Evolutionary conservation across 2,329 filamentous ascomycete genomes (phyloP).

Genomic region (Xylaria arbuscula): DNA sequence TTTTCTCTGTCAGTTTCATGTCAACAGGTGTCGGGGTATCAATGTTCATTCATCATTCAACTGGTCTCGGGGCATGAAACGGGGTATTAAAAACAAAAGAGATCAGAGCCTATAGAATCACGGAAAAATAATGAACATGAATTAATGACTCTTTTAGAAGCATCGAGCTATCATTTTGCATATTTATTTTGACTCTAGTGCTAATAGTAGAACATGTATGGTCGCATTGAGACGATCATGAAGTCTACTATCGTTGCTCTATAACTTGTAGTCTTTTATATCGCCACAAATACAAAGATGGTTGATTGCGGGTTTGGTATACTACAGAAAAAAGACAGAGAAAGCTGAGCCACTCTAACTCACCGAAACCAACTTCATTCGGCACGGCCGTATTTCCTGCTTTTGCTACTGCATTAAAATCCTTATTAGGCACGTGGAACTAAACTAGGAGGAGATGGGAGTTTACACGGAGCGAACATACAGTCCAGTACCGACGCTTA

Average conservation of each 20-base stretch:
- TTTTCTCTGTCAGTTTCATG: constrained; percentile 26
- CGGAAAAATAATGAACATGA: constrained; percentile 49
- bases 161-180: not conserved
- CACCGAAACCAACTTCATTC: too few species aligned
- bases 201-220: not conserved
- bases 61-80: constrained; percentile 37
- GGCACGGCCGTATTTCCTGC: too few species aligned
- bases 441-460: too few species aligned
- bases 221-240: not conserved
- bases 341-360: too few species aligned
- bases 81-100: constrained; percentile 41
- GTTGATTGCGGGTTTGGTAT: too few species aligned
- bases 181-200: not conserved
- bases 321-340: too few species aligned
- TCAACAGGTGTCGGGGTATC: constrained; percentile 35
- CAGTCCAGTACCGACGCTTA: too few species aligned
- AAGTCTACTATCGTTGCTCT: not conserved
- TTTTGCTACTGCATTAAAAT: too few species aligned
- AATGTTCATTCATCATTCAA: constrained; percentile 36
- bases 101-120: constrained; percentile 46
- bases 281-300: too few species aligned
- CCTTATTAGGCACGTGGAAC: too few species aligned
- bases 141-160: constrained; percentile 46
- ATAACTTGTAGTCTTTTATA: not conserved
- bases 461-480: too few species aligned